Percentiles rank a stretch among this genome's conserved stretches.
phyloP scores from a whole-genome alignment of 1,284 basidiomycete species.

The Cystobasidium sp. region DNA sequence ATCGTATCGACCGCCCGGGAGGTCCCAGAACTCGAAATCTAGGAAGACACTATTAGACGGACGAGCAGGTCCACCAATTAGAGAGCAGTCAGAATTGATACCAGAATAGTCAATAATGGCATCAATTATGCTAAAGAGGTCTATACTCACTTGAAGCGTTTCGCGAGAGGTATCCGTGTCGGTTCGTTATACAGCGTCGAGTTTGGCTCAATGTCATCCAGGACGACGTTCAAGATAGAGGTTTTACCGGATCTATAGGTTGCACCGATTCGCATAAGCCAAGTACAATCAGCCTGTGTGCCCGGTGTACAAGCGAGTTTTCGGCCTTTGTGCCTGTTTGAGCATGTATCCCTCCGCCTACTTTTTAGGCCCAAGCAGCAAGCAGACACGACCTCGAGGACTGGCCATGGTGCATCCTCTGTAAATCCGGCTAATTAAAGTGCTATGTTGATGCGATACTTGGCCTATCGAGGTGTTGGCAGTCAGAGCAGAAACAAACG shows the following conservation, averaged over 20 bases:
- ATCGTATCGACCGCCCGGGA: conserved; percentile 77
- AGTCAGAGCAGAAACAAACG: background rate
- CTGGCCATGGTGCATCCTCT: conserved; percentile 2
- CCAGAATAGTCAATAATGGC: background rate
- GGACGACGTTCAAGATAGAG: conserved; percentile 87
- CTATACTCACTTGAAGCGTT: conserved; percentile 73
- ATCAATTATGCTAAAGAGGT: too few species aligned
- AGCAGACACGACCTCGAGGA: conserved; percentile 29
- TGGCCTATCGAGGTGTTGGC: background rate
- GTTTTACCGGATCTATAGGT: conserved; percentile 81
- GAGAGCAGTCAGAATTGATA: conserved; percentile 19
- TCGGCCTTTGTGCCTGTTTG: conserved; percentile 12
- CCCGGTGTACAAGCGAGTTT: background rate
- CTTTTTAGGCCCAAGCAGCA: conserved; percentile 35
- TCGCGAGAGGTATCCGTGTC: conserved; percentile 75
- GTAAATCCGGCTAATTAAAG: background rate
- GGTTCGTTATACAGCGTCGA: conserved; percentile 91
- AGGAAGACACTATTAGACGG: conserved; percentile 73
- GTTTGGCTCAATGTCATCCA: conserved; percentile 79
- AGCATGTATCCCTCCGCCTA: background rate
- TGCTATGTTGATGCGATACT: background rate
- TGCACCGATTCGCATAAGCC: background rate
- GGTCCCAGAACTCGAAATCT: conserved; percentile 93
- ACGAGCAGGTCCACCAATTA: conserved; percentile 9
- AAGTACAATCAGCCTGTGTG: background rate